Conservation (phyloP, 441 rosid genomes). For the Dalechampia spathulata region DNA sequence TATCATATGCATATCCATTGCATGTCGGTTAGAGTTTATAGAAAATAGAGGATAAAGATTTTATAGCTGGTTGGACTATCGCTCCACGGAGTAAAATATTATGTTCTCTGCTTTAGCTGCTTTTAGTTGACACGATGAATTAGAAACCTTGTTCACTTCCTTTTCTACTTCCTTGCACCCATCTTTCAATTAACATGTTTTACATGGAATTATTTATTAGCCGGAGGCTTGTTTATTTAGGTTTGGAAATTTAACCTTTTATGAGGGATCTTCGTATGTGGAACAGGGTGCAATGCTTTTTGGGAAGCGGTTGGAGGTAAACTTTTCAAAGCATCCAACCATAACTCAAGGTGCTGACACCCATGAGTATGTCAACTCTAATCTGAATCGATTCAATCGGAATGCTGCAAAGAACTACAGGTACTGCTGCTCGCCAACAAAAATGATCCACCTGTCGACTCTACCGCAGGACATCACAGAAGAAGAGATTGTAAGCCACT, state of each 20-base stretch:
- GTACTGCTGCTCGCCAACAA: slow-evolving; percentile 97
- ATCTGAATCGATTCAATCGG: slow-evolving; percentile 94
- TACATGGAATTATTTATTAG: background rate
- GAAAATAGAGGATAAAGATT: too few relatives aligned
- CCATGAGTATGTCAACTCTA: slow-evolving; percentile 72
- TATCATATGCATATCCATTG: too few relatives aligned
- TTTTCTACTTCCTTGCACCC: too few relatives aligned
- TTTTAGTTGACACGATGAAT: too few relatives aligned
- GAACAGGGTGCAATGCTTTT: slow-evolving; percentile 81
- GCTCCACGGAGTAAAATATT: too few relatives aligned
- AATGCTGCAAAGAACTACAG: slow-evolving; percentile 96
- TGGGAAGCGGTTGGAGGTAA: slow-evolving; percentile 88
- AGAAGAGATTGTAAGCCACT: slow-evolving; percentile 69
- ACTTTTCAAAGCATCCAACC: slow-evolving; percentile 84
- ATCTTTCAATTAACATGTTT: too few relatives aligned
- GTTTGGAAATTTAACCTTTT: background rate
- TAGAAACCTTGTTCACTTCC: too few relatives aligned
- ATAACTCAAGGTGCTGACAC: slow-evolving; percentile 92
- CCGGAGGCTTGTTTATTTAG: too few relatives aligned
- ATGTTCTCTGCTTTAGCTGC: too few relatives aligned
- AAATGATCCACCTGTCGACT: slow-evolving; percentile 90
- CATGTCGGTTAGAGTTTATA: too few relatives aligned
- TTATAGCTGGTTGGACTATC: too few relatives aligned
- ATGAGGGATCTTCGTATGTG: slow-evolving; percentile 7
- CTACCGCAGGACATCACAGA: slow-evolving; percentile 82